phyloP scores from a whole-genome alignment of 768 basidiomycete species.

The Rickenella mellea region DNA sequence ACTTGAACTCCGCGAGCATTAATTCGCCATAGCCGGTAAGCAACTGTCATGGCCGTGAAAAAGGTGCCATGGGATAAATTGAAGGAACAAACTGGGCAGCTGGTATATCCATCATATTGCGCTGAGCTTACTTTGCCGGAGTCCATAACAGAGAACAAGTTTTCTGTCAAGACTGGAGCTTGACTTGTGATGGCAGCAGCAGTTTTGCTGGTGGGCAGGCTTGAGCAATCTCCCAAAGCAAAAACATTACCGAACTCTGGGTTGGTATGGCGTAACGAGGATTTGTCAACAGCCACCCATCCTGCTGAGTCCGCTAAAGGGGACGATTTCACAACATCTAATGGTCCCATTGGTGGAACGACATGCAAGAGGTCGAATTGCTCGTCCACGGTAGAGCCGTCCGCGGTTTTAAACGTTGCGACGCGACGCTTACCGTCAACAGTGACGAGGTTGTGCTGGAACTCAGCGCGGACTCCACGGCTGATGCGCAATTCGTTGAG shows the following conservation, averaged over 20 bases:
- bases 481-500: constrained; percentile 67
- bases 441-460: constrained; percentile 74
- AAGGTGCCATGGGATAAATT: background rate
- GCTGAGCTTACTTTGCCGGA: constrained; percentile 63
- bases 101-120: constrained; percentile 81
- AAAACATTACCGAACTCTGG: constrained; percentile 77
- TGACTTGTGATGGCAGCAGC: constrained; percentile 90
- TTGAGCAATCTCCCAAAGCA: constrained; percentile 86
- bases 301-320: constrained; percentile 74
- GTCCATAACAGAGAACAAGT: constrained; percentile 67
- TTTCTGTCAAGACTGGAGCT: constrained; percentile 85
- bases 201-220: constrained; percentile 91
- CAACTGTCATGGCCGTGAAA: constrained; percentile 31
- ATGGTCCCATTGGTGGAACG: constrained; percentile 87
- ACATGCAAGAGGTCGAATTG: constrained; percentile 82
- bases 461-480: constrained; percentile 73
- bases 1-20: constrained; percentile 91
- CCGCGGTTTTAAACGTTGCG: constrained; percentile 78
- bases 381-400: constrained; percentile 57
- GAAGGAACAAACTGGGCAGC: constrained; percentile 59
- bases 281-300: constrained; percentile 82
- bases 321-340: constrained; percentile 68
- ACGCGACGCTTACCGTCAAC: constrained; percentile 61
- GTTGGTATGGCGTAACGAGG: constrained; percentile 77
- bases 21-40: constrained; percentile 75